A percentile compares a stretch with the other conserved stretches of the same genome.
Evolutionary conservation across 2,329 filamentous ascomycete species (phyloP).

Genomic region (Elsinoe ampelina): DNA sequence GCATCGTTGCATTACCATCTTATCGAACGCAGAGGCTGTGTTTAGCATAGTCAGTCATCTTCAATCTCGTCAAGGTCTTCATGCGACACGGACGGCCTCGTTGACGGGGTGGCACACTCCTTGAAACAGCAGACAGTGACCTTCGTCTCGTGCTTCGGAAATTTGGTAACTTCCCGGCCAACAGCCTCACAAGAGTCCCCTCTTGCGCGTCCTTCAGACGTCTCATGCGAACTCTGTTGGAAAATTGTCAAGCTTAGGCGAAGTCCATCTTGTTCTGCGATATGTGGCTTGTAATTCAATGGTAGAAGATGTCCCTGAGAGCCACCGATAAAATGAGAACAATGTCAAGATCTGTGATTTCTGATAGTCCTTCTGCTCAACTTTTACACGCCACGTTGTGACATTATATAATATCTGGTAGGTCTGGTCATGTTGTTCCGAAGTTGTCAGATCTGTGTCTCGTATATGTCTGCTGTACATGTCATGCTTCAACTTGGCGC

Average conservation of each 20-base stretch:
- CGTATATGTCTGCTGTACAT: background rate
- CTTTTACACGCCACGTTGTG: too few relatives aligned
- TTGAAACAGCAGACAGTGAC: conserved; percentile 5
- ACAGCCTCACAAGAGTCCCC: background rate
- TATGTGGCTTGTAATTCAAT: background rate
- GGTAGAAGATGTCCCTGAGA: too few relatives aligned
- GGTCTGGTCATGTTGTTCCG: too few relatives aligned
- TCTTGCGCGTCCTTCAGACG: conserved; percentile 2
- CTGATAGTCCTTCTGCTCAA: too few relatives aligned
- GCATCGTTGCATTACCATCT: background rate
- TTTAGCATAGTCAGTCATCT: background rate
- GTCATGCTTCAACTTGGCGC: background rate
- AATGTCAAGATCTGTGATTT: too few relatives aligned
- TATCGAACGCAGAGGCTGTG: conserved; percentile 1
- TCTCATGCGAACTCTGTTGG: background rate
- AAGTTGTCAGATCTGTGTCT: too few relatives aligned
- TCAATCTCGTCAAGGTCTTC: background rate
- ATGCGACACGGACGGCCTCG: background rate
- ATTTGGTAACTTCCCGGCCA: conserved; percentile 6
- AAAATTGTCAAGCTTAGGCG: background rate
- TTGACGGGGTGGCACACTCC: conserved; percentile 1
- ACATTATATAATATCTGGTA: too few relatives aligned
- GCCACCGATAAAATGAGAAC: too few relatives aligned
- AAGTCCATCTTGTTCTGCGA: background rate
- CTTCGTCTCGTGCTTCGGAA: conserved; percentile 7